Evolutionary conservation across 2,329 filamentous ascomycete species (phyloP), one percentile per base, ranked within the genome.

Genomic region (Pyrenophora teres): DNA sequence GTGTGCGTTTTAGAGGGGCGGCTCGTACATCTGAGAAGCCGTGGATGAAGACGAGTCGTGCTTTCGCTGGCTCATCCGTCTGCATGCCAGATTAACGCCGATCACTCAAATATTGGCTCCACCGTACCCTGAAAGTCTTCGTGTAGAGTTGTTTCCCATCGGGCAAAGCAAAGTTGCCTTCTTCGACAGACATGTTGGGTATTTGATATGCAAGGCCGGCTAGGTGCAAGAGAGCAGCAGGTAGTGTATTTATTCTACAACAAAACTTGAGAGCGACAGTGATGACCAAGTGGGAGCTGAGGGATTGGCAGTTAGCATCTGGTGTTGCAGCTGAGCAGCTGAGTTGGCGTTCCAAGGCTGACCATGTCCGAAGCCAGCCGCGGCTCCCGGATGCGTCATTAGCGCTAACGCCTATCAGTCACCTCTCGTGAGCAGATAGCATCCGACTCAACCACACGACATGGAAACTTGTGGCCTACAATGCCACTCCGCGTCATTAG

Each of bases 31-130:
- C 92, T 72, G 86, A 91, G 80, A 92, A 97, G 65, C 92, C 92
- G 76, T 97, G 92, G 57, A 97, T 78, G 74, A 95, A 89, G 64
- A 94, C 80, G 42, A 96, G 73, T 61, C 89, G 88, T 31, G 92
- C 92, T 65, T 82, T 83, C 48, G 82, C 74, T 10, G 80, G 74
- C 12, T 77, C 80, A 25, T 80, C 72, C 25, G 84, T 84, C 86
- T 86, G 40, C 27, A 41, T 27, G 13, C 12, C 56, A 54, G 21
- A 44, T 60, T 40, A 62, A 40, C 40, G 44, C 30, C 43, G 50
- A 49, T 49, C 35, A 19, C 23, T 40, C 9, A 49, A 18, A 18
- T 23, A 33, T n/a, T 23, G 45, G 45, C 21, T 52, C 45, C 50
- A 44, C 50, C 36, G 25, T 60, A 83, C 81, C 75, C 78, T 81